Percentiles rank a stretch among this genome's conserved stretches.
Conservation (phyloP, 768 basidiomycete genomes). For the Leucosporidium creatinivorum region DNA sequence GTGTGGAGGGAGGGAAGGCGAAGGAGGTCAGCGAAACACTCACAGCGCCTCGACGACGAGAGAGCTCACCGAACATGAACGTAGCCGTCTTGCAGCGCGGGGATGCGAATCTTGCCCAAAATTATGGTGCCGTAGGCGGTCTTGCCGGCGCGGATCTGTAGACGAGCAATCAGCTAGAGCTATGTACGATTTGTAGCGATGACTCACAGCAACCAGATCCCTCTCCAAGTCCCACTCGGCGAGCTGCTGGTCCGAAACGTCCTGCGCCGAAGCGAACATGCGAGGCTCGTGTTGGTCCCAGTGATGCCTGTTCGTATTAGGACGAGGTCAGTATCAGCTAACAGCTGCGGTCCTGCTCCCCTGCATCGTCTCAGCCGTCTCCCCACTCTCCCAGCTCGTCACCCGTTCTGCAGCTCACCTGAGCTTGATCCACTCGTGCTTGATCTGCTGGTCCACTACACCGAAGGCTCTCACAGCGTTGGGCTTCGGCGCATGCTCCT, state of each 20-base stretch:
- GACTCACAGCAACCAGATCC: constrained; percentile 42
- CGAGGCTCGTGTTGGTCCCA: constrained; percentile 58
- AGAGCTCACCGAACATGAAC: background rate
- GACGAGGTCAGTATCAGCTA: too few relatives aligned
- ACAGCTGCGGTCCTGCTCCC: too few relatives aligned
- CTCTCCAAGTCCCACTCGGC: constrained; percentile 33
- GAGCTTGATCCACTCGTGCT: constrained; percentile 58
- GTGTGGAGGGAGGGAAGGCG: too few relatives aligned
- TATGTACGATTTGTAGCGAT: background rate
- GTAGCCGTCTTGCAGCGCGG: background rate
- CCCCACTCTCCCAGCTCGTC: too few relatives aligned
- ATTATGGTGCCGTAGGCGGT: constrained; percentile 66
- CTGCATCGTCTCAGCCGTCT: too few relatives aligned
- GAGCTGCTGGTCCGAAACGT: constrained; percentile 52
- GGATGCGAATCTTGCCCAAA: constrained; percentile 64
- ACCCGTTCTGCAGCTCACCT: constrained; percentile 29
- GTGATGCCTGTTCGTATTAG: constrained; percentile 43
- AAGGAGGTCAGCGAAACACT: too few relatives aligned
- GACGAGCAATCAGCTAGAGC: too few relatives aligned
- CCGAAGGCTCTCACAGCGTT: constrained; percentile 35
- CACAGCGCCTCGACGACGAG: too few relatives aligned
- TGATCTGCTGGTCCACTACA: constrained; percentile 52
- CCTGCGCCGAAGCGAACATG: constrained; percentile 61
- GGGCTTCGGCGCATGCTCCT: background rate
- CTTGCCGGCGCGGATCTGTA: constrained; percentile 50